Evolutionary conservation across 768 basidiomycete species (phyloP).

Genomic region (Ephemerocybe angulata): DNA sequence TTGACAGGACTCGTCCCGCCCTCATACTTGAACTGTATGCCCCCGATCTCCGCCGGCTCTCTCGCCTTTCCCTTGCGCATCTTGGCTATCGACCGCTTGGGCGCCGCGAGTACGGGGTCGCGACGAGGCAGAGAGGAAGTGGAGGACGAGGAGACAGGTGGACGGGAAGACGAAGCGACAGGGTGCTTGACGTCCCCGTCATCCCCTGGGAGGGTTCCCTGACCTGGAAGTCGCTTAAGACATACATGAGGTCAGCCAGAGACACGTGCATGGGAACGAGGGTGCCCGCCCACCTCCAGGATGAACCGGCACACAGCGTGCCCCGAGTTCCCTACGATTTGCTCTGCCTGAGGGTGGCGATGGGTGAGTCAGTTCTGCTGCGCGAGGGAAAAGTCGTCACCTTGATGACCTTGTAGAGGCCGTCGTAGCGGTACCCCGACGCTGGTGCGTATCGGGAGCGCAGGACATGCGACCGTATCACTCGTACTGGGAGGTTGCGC

Average conservation of each 20-base stretch:
- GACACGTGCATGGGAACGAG: not conserved
- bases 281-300: not conserved
- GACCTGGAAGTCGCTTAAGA: not conserved
- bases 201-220: not conserved
- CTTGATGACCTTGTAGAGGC: constrained; percentile 1
- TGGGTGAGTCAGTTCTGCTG: too few species aligned
- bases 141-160: too few species aligned
- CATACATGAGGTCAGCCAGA: not conserved
- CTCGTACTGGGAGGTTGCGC: not conserved
- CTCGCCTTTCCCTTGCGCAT: not conserved
- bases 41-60: not conserved
- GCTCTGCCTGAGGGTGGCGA: not conserved
- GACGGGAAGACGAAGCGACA: too few species aligned
- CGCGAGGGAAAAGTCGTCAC: not conserved
- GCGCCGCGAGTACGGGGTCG: too few species aligned
- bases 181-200: too few species aligned
- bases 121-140: too few species aligned
- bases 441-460: constrained; percentile 1
- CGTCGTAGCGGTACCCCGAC: constrained; percentile 1
- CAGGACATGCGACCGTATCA: not conserved
- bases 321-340: not conserved
- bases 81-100: not conserved
- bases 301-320: constrained; percentile 1
- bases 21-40: not conserved
- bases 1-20: too few species aligned